Base-by-base conservation (phyloP, 305 asterid genomes). In the Fraxinus paxiana region DNA sequence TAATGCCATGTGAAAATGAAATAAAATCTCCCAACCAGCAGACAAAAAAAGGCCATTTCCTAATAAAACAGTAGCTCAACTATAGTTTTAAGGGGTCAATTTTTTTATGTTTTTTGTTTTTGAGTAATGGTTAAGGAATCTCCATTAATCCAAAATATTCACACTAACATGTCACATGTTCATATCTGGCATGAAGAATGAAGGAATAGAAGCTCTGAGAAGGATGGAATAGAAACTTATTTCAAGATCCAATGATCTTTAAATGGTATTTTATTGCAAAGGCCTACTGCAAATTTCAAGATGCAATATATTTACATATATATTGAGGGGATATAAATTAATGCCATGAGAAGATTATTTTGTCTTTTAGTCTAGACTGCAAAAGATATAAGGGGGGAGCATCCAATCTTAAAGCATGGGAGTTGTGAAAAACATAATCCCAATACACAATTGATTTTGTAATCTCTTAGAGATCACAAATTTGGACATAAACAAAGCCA, bases 391-490 rank as follows among this genome's bases (percentile, higher is more conserved):
- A 88, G 75, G 81, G 77, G 77, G 81, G 51, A 87, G 83, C 76
- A 85, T 81, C 84, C 88, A 81, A 81, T 76, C 46, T 74, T 67
- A 41, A 2, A 87, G 86, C 61, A 83, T 85, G 79, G 81, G 75
- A 82, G 59, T 70, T 80, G 84, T 80, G 86, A 88, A 86, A 79
- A 67, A 13, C 10, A 71, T 87, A 83, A 88, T 88, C 90, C 84
- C 91, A 85, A 90, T 59, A 79, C 87, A 84, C 82, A 82, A 74
- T 72, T 87, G 83, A 89, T 78, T 79, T 78, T 81, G 80, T 17
- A 84, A 85, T 86, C 91, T 76, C 82, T 78, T 89, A 33, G 88
- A 86, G 92, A 90, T 89, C 89, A 85, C 83, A 88, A 89, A 85
- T 87, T 90, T 89, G 91, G 87, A 86, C 80, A 76, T 61, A 85